Conservation (phyloP, 805 yeast genomes). For the Kodamaea lidongshanica region DNA sequence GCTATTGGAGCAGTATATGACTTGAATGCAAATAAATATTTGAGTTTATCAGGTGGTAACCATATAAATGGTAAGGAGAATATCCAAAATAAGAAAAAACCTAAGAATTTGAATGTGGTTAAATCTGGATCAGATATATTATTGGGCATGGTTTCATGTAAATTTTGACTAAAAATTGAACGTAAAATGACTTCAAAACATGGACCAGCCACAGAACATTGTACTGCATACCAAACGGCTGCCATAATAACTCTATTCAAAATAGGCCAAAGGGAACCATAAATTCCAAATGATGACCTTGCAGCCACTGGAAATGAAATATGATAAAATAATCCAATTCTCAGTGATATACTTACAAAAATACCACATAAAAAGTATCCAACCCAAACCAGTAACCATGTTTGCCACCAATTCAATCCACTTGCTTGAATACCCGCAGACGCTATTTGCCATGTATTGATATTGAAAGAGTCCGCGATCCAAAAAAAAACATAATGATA, state of each 20-base stretch:
- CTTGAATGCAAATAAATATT: constrained; percentile 80
- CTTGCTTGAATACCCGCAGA: constrained; percentile 68
- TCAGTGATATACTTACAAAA: constrained; percentile 64
- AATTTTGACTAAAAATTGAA: constrained; percentile 62
- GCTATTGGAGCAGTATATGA: constrained; percentile 76
- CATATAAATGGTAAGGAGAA: constrained; percentile 73
- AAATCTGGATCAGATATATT: constrained; percentile 53
- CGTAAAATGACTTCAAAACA: constrained; percentile 71
- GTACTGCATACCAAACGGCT: constrained; percentile 84
- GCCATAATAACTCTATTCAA: constrained; percentile 85
- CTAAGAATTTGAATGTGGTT: constrained; percentile 65
- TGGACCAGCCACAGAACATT: constrained; percentile 78
- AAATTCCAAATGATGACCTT: constrained; percentile 79
- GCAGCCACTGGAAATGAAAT: constrained; percentile 79
- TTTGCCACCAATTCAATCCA: constrained; percentile 87
- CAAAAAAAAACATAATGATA: constrained; percentile 73
- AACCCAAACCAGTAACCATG: constrained; percentile 84
- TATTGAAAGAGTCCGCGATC: constrained; percentile 86
- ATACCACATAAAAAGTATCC: constrained; percentile 69
- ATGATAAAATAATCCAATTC: constrained; percentile 78
- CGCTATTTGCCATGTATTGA: constrained; percentile 89
- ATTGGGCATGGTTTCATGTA: constrained; percentile 58
- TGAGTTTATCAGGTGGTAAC: constrained; percentile 73
- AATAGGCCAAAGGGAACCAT: constrained; percentile 85
- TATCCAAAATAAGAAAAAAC: constrained; percentile 79